These are phyloP conservation scores for Sistotremastrum niveocremeum DNA, from an alignment of 768 basidiomycete species.

Conservation along the genomic window DNA sequence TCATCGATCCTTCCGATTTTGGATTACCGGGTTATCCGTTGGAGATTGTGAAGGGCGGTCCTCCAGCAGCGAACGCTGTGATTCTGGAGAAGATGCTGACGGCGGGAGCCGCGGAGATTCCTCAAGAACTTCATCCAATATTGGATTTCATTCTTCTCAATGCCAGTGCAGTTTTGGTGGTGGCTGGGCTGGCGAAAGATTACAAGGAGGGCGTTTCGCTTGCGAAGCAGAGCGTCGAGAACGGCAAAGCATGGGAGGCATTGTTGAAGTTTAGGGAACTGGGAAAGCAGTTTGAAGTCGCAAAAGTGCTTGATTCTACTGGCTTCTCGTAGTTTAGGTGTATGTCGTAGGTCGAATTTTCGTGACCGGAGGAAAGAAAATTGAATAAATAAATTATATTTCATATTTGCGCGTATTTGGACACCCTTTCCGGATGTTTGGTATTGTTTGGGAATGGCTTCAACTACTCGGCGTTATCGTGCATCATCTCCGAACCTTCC, in stretches of 20 bases:
- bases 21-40: slow-evolving; percentile 65
- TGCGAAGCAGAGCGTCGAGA: slow-evolving; percentile 42
- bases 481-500: too few species aligned
- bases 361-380: too few species aligned
- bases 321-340: too few species aligned
- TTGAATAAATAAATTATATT: too few species aligned
- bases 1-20: slow-evolving; percentile 55
- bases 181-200: slow-evolving; percentile 61
- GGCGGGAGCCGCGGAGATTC: slow-evolving; percentile 36
- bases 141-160: slow-evolving; percentile 86
- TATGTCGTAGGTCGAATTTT: too few species aligned
- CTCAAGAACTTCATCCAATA: slow-evolving; percentile 45
- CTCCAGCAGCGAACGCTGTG: slow-evolving; percentile 69
- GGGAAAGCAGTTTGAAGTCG: too few species aligned
- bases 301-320: too few species aligned
- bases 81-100: slow-evolving; percentile 54
- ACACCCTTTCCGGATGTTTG: too few species aligned
- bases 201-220: slow-evolving; percentile 58
- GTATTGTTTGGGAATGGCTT: too few species aligned
- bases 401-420: too few species aligned
- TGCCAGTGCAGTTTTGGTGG: slow-evolving; percentile 74
- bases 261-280: too few species aligned
- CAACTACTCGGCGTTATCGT: too few species aligned
- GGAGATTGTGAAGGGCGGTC: slow-evolving; percentile 51
- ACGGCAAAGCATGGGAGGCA: slow-evolving; percentile 14